Conservation (phyloP, 2,329 filamentous ascomycete species). For the Sclerotinia borealis region DNA sequence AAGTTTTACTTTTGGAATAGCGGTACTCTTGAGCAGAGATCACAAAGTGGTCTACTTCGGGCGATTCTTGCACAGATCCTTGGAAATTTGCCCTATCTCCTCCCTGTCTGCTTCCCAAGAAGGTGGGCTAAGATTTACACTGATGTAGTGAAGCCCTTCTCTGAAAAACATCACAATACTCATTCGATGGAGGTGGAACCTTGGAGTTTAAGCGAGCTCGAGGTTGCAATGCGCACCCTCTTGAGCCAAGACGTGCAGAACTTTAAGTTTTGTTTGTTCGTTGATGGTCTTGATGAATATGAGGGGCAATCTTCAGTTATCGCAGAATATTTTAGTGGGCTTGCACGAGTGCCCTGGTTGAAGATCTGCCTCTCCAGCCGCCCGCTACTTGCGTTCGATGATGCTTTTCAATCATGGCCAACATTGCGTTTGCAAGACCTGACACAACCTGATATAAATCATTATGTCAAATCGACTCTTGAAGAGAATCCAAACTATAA, state of each 20-base stretch:
- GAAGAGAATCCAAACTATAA: not conserved
- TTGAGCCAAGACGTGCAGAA: not conserved
- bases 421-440: constrained; percentile 10
- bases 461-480: constrained; percentile 7
- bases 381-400: constrained; percentile 9
- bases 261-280: not conserved
- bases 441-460: constrained; percentile 5
- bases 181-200: not conserved
- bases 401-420: not conserved
- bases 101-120: not conserved
- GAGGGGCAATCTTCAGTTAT: constrained; percentile 12
- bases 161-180: not conserved
- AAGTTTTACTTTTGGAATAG: constrained; percentile 44
- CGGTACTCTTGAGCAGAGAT: constrained; percentile 27
- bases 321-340: not conserved
- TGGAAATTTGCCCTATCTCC: not conserved
- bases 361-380: constrained; percentile 15
- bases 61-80: constrained; percentile 10
- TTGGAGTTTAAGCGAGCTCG: not conserved
- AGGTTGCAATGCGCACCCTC: not conserved
- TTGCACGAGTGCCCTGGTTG: not conserved
- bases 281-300: not conserved
- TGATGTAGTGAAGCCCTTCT: not conserved
- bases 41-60: constrained; percentile 12
- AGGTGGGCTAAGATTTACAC: not conserved